phyloP scores from a whole-genome alignment of 1,139 yeast species.

The Taphrina communis region DNA sequence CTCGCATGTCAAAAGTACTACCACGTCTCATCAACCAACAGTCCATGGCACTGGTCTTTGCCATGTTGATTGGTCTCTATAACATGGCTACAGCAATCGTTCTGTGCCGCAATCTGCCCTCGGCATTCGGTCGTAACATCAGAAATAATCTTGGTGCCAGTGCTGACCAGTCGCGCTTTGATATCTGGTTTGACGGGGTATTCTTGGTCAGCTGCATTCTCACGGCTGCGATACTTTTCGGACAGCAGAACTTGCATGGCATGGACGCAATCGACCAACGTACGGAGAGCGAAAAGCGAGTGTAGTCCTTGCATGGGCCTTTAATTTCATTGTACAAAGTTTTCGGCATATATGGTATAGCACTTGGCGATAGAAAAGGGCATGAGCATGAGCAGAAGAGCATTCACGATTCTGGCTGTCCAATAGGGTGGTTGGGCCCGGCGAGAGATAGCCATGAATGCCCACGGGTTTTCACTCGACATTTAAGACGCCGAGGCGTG shows the following conservation, averaged over 20 bases:
- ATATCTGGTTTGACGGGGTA: slow-evolving; percentile 79
- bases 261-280: slow-evolving; percentile 44
- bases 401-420: too few relatives aligned
- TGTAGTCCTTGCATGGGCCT: slow-evolving; percentile 18
- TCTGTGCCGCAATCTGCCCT: slow-evolving; percentile 74
- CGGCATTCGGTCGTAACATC: slow-evolving; percentile 61
- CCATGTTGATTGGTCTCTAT: slow-evolving; percentile 77
- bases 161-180: slow-evolving; percentile 66
- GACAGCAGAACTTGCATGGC: slow-evolving; percentile 45
- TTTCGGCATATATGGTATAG: too few relatives aligned
- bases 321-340: too few relatives aligned
- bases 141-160: slow-evolving; percentile 59
- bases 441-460: too few relatives aligned
- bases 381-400: too few relatives aligned
- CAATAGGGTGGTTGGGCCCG: too few relatives aligned
- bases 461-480: too few relatives aligned
- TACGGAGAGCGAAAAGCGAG: slow-evolving; percentile 45
- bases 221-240: slow-evolving; percentile 57
- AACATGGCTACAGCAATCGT: slow-evolving; percentile 79
- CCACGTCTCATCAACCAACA: slow-evolving; percentile 47
- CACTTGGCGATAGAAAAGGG: too few relatives aligned
- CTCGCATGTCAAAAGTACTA: slow-evolving; percentile 49
- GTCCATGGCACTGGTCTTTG: slow-evolving; percentile 58
- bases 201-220: slow-evolving; percentile 64
- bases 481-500: too few relatives aligned